Evolutionary conservation across 1,139 yeast genomes (phyloP), one percentile per base, ranked within the genome.

Genomic region (Pichia cactophila): DNA sequence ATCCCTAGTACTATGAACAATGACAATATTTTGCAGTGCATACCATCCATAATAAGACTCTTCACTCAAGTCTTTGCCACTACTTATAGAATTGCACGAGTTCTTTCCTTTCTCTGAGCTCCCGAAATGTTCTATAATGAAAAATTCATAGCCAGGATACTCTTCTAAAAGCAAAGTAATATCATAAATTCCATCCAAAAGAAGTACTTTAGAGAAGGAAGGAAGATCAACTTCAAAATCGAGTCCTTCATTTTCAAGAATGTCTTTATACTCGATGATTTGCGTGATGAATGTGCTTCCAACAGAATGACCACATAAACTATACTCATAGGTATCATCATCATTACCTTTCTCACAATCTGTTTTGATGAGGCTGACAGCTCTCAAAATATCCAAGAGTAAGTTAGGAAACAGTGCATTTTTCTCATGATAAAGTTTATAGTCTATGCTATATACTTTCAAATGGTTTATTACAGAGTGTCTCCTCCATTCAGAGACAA

Each of bases 241-340:
- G 9, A 35, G 12, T 17, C 11, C 12, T 9, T 11, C n/a, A n/a
- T 31, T 14, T 33, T 14, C 20, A 9, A 42, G 16, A 7, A 41
- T 33, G 4, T 20, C 33, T 16, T 23, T 49, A 48, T 56, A 62
- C 50, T 70, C 69, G 26, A 81, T 56, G 7, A 80, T 58, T 61
- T 86, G 94, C 33, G 84, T 68, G 2, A 78, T 71, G 44, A 88
- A 62, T 3, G 86, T 81, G 1, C 92, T 88, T 0, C 96, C 96
- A 2, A 83, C 95, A 0, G 95, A 85, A 65, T 88, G 96, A 0
- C 96, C 96, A 6, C 79, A 71, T 7, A 81, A 53, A 51, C 69
- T 69, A 17, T 72, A 54, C 20, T 67, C 56, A 4, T 36, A 26
- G 9, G n/a, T 31, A 14, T 5, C 28, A 11, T 29, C 38, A 16